phyloP scores from a whole-genome alignment of 345 rosid species.

The Pelargonium nanum region DNA sequence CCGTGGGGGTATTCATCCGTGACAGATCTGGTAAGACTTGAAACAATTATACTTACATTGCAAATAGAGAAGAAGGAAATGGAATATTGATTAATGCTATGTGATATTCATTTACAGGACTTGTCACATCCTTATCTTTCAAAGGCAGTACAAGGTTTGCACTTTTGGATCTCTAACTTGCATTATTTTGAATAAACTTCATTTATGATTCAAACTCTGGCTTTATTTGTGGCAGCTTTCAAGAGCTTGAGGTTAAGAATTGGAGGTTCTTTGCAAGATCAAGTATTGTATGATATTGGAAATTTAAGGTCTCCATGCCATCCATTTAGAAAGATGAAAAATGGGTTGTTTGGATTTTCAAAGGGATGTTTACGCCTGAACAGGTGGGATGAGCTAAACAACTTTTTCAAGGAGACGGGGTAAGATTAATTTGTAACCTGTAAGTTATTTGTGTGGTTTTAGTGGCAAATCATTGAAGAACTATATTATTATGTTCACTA shows the following conservation, averaged over 20 bases:
- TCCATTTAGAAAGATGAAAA: slow-evolving; percentile 51
- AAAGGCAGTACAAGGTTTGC: slow-evolving; percentile 74
- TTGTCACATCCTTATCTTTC: slow-evolving; percentile 65
- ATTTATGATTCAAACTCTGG: background rate
- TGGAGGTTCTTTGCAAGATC: slow-evolving; percentile 98
- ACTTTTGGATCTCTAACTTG: background rate
- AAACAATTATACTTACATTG: background rate
- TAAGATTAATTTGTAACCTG: slow-evolving; percentile 23
- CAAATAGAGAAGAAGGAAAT: background rate
- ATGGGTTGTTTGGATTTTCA: slow-evolving; percentile 78
- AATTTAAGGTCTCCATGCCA: slow-evolving; percentile 48
- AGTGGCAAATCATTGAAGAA: background rate
- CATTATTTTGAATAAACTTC: too few species aligned
- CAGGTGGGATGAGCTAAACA: slow-evolving; percentile 85
- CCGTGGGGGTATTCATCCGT: slow-evolving; percentile 88
- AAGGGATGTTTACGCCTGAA: slow-evolving; percentile 85
- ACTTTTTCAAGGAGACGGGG: slow-evolving; percentile 51
- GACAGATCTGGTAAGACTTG: slow-evolving; percentile 48
- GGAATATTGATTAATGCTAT: background rate
- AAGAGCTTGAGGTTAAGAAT: slow-evolving; percentile 68
- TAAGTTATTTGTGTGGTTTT: background rate
- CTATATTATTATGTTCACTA: too few species aligned
- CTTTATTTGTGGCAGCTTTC: slow-evolving; percentile 41
- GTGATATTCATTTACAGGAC: slow-evolving; percentile 48
- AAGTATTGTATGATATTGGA: slow-evolving; percentile 67